Conservation (phyloP, 1,284 basidiomycete genomes). For the Cryptococcus neoformans region DNA sequence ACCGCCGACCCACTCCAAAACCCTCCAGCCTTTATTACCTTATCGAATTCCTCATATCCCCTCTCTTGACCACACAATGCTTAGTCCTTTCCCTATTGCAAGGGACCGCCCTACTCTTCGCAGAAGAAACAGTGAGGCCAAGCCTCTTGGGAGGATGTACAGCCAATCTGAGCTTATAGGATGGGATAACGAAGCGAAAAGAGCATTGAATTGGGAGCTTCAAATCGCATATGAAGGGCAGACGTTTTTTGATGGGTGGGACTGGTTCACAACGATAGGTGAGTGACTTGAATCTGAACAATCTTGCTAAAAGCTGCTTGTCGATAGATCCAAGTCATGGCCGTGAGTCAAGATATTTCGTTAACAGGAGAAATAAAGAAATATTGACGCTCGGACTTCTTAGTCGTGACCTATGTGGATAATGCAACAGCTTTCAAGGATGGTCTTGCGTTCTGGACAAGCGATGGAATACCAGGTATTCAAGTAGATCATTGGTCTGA, state of each 20-base stretch:
- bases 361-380: neutral
- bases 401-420: conserved; percentile 16
- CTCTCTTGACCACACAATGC: neutral
- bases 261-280: conserved; percentile 34
- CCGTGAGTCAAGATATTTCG: conserved; percentile 20
- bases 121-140: neutral
- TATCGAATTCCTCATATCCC: neutral
- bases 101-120: neutral
- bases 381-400: neutral
- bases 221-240: conserved; percentile 38
- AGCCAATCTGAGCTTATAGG: conserved; percentile 8
- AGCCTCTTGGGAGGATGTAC: conserved; percentile 2
- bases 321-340: conserved; percentile 39
- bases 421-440: conserved; percentile 19
- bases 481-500: conserved; percentile 40
- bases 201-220: conserved; percentile 16
- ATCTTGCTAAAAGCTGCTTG: neutral
- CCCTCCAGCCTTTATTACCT: neutral
- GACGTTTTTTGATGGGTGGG: conserved; percentile 47
- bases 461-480: conserved; percentile 32
- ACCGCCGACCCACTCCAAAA: neutral
- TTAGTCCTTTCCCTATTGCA: neutral
- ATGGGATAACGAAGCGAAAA: conserved; percentile 1
- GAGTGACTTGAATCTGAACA: conserved; percentile 4
- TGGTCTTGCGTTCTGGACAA: conserved; percentile 35